Evolutionary conservation across 2,329 filamentous ascomycete species (phyloP).

Genomic region (Fusarium staphyleae): DNA sequence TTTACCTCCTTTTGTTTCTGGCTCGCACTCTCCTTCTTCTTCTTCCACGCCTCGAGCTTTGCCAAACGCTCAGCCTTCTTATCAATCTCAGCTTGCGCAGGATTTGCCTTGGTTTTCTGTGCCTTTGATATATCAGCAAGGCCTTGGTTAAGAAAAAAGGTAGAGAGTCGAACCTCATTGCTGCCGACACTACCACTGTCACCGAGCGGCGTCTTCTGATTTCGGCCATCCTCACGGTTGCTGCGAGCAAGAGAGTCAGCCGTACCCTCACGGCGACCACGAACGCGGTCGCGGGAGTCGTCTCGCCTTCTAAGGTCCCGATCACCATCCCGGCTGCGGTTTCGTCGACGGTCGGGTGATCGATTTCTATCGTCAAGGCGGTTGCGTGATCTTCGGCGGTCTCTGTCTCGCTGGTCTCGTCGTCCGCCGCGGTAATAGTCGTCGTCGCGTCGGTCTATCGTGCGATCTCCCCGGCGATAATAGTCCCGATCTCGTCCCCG

Average conservation of each 20-base stretch:
- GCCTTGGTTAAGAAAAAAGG: neutral
- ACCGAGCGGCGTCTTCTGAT: conserved; percentile 58
- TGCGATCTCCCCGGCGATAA: conserved; percentile 73
- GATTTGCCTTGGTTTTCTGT: conserved; percentile 56
- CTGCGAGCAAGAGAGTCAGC: conserved; percentile 72
- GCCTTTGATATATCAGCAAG: conserved; percentile 52
- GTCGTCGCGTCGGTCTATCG: conserved; percentile 71
- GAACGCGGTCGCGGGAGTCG: conserved; percentile 72
- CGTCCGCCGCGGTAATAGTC: conserved; percentile 67
- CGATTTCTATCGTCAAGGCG: conserved; percentile 65
- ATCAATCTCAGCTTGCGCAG: conserved; percentile 70
- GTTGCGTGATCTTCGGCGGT: conserved; percentile 71
- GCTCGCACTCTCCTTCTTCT: conserved; percentile 80
- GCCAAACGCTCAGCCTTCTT: conserved; percentile 80
- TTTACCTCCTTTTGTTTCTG: conserved; percentile 74
- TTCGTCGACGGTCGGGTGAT: conserved; percentile 65
- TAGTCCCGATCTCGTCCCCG: conserved; percentile 60
- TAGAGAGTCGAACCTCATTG: conserved; percentile 61
- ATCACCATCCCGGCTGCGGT: conserved; percentile 67
- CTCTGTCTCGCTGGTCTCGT: conserved; percentile 62
- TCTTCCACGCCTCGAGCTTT: conserved; percentile 90
- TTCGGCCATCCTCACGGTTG: conserved; percentile 69
- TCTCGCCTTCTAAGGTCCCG: conserved; percentile 76
- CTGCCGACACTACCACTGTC: conserved; percentile 58
- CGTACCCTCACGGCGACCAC: conserved; percentile 72